These are phyloP conservation scores for Oryza meridionalis DNA, from an alignment of 176 grass and related monocot species.

Conservation along the genomic window DNA sequence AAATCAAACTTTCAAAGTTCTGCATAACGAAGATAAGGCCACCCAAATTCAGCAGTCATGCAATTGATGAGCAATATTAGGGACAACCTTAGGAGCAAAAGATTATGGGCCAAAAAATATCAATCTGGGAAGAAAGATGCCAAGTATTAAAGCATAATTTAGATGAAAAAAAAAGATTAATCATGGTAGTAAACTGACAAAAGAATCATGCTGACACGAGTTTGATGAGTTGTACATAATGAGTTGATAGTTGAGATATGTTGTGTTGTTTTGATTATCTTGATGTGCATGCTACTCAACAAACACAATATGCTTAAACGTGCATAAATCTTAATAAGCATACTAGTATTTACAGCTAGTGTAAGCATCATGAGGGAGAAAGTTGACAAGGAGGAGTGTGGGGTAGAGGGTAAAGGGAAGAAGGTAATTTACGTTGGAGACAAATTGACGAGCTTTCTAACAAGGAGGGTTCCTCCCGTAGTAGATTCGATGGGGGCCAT, in stretches of 20 bases:
- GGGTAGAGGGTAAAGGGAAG: not conserved
- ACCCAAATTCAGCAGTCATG: not conserved
- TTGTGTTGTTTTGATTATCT: not conserved
- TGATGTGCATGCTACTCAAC: not conserved
- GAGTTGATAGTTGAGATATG: not conserved
- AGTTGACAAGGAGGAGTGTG: not conserved
- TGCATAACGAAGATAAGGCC: not conserved
- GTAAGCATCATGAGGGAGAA: not conserved
- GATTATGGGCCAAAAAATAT: not conserved
- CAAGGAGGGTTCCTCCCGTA: conserved; percentile 60
- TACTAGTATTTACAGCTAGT: not conserved
- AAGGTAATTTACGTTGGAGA: conserved; percentile 55
- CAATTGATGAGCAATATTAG: not conserved
- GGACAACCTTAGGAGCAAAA: not conserved
- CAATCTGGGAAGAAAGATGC: not conserved
- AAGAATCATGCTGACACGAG: not conserved
- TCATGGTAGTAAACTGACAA: not conserved
- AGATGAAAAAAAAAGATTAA: not conserved
- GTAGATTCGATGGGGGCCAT: conserved; percentile 61
- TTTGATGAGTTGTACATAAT: not conserved
- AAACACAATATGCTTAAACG: not conserved
- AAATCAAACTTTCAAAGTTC: not conserved
- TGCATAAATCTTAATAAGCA: not conserved
- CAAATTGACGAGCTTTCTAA: conserved; percentile 73
- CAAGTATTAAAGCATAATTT: not conserved